Conservation (phyloP, 495 filamentous ascomycete species). For the Lasiosphaeris hirsuta region DNA sequence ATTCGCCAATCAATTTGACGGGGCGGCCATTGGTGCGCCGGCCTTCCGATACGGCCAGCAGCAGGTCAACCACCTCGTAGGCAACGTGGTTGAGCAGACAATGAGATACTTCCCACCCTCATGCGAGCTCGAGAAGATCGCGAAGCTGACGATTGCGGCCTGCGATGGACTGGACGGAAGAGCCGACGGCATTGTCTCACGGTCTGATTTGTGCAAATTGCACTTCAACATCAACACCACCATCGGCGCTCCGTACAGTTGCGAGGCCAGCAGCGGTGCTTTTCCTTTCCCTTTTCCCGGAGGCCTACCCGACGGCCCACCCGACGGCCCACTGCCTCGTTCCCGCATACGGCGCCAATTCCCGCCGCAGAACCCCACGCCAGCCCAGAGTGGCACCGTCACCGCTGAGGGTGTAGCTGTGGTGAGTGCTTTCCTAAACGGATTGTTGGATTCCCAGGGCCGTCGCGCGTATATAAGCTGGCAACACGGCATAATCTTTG, state of each 20-base stretch:
- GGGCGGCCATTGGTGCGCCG: slow-evolving; percentile 48
- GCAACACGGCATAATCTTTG: slow-evolving; percentile 39
- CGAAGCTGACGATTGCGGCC: slow-evolving; percentile 50
- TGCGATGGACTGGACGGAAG: slow-evolving; percentile 53
- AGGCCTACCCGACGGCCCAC: too few relatives aligned
- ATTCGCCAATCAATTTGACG: slow-evolving; percentile 50
- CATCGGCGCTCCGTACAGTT: slow-evolving; percentile 49
- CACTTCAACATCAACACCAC: slow-evolving; percentile 43
- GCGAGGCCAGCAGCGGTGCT: slow-evolving; percentile 30
- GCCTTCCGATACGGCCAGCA: slow-evolving; percentile 53
- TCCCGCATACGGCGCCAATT: background rate
- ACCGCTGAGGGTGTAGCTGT: slow-evolving; percentile 39
- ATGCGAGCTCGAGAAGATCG: slow-evolving; percentile 52
- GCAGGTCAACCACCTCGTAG: slow-evolving; percentile 50
- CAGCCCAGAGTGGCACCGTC: slow-evolving; percentile 46
- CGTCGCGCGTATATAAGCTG: slow-evolving; percentile 48
- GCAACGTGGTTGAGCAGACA: slow-evolving; percentile 44
- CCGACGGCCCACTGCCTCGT: too few relatives aligned
- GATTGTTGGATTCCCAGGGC: slow-evolving; percentile 44
- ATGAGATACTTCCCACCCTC: slow-evolving; percentile 51
- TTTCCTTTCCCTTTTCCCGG: too few relatives aligned
- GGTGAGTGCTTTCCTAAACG: slow-evolving; percentile 38
- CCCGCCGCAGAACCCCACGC: slow-evolving; percentile 13
- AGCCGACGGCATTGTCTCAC: slow-evolving; percentile 50
- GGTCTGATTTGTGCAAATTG: slow-evolving; percentile 51